Base-by-base conservation (phyloP, 176 grass and related monocot species). In the Oropetium thomaeum region DNA sequence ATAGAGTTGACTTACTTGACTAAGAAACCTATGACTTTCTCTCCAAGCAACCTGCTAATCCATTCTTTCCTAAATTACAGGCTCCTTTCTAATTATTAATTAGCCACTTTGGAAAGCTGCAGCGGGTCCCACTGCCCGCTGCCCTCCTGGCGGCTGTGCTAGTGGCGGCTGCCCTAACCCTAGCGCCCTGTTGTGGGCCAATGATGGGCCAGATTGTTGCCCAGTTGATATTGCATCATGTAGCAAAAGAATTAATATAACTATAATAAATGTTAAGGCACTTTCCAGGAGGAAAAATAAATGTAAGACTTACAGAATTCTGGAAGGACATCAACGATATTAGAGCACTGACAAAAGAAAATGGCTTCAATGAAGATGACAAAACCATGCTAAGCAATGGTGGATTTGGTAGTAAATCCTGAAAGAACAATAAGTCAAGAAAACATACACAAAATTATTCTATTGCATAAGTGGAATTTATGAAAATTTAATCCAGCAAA, bases 371-470 rank as follows among this genome's bases (percentile, higher is more conserved):
- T 35, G 84, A 73, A 58, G 95, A 86, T 53, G 95, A 93, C 29
- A 98, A 83, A 79, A 94, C 59, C 75, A 82, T 85, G 63, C 83
- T 84, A 82, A 98, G 37, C n/a, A 98, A 93, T 74, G 90, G 89
- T 37, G 82, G 75, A 76, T 74, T 78, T 38, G 81, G 83, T 69
- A 69, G 55, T 71, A 66, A 58, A 67, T 93, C 95, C 95, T 97
- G 76, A 80, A 88, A 84, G 64, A 79, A 80, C 20, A 29, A 83
- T 27, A 78, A 51, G 41, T 84, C 20, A 53, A 30, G 71, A 65
- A 71, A 54, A 66, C 14, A 70, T 20, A 43, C 1, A 70, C 60
- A 67, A 28, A n/a, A 66, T 2, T 54, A 62, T 4, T 14, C 74
- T 25, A 59, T 31, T 5, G 32, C 73, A 37, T 16, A 49, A 47